Percentiles rank a stretch among this genome's conserved stretches.
Conservation (phyloP, 306 rosid species). For the barrel medic (Medicago truncatula) region DNA sequence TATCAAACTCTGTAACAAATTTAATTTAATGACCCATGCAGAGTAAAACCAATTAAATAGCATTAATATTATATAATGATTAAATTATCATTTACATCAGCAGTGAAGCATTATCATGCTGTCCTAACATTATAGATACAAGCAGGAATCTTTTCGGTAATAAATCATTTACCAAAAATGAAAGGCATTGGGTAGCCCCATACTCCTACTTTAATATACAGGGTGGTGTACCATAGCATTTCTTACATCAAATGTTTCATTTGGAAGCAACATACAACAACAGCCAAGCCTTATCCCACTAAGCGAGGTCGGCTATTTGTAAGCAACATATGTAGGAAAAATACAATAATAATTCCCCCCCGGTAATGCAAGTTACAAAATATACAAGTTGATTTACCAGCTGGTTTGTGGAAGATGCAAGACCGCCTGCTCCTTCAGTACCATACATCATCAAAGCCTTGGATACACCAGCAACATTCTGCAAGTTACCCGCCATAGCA, state of each 20-base stretch:
- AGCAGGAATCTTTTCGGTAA: conserved; percentile 23
- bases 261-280: no score
- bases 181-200: background rate
- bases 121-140: conserved; percentile 26
- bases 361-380: conserved; percentile 34
- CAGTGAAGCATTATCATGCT: conserved; percentile 1
- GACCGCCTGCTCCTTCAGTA: conserved; percentile 82
- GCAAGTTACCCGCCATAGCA: conserved; percentile 72
- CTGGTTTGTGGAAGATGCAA: conserved; percentile 91
- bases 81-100: conserved; percentile 32
- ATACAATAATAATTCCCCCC: background rate
- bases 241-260: conserved; percentile 9
- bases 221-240: conserved; percentile 8
- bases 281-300: no score
- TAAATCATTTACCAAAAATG: conserved; percentile 24
- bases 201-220: conserved; percentile 4
- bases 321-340: conserved; percentile 19
- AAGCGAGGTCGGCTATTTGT: conserved; percentile 1
- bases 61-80: conserved; percentile 14
- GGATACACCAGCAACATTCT: conserved; percentile 68
- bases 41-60: conserved; percentile 21
- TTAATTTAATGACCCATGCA: background rate
- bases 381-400: conserved; percentile 62
- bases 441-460: conserved; percentile 75
- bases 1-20: no score